Evolutionary conservation across 1,139 yeast species (phyloP), one percentile per base, ranked within the genome.

Genomic region (Protomyces arabidopsidicola): DNA sequence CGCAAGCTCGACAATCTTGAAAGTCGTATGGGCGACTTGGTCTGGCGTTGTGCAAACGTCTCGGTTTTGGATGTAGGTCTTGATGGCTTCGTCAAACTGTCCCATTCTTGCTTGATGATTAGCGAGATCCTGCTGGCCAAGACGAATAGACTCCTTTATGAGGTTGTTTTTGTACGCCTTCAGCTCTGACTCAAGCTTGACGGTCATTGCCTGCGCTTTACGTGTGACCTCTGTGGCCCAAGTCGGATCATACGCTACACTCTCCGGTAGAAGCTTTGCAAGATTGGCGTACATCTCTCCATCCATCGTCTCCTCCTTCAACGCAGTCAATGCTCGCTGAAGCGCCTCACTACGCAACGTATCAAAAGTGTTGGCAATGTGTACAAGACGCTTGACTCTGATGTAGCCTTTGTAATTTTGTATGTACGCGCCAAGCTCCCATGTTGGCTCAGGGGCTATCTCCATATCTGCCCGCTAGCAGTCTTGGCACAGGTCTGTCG

Each of bases 91-190:
- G 8, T 62, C 22, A 22, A 68, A 50, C 27, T 68, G 68, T 5
- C 70, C 70, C 27, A 62, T 62, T 3, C 52, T 35, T 24, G 60
- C 57, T 45, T 65, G 62, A 38, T 65, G 67, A 53, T 67, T 65
- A 1, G 68, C 70, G 4, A 68, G 66, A 39, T 68, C 69, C 6
- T 65, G 65, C 27, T 68, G 59, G 9, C 69, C 70, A 65, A 68
- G 67, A n/a, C 70, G 65, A 42, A 68, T 68, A 52, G 68, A 65
- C 59, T 68, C 70, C 59, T 68, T 68, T 51, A 68, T 67, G 61
- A 68, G 45, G 36, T 67, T 68, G 60, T 67, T 68, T 38, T 66
- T 67, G 55, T 68, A 68, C 14, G 67, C 61, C 61, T 68, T 68
- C 53, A 68, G 64, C 34, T 65, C 70, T 45, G 54, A 60, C 31